phyloP scores from a whole-genome alignment of 2,329 filamentous ascomycete genomes.

The Emergomyces pasteurianus region DNA sequence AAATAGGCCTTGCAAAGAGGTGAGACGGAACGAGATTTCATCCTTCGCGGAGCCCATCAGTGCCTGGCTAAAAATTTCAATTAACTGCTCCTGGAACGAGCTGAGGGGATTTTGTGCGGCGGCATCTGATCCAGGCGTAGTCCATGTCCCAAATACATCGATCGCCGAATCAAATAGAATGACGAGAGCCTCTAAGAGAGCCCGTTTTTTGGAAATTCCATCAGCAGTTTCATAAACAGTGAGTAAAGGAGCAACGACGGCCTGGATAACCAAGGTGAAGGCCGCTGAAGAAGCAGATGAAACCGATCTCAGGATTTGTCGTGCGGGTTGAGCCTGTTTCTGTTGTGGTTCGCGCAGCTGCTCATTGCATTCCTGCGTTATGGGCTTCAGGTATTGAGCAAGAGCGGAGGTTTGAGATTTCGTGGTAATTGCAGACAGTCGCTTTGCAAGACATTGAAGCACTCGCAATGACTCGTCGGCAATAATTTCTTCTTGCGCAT shows the following conservation, averaged over 20 bases:
- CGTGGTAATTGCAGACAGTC: slow-evolving; percentile 37
- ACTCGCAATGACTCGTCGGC: slow-evolving; percentile 47
- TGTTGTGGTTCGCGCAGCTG: slow-evolving; percentile 57
- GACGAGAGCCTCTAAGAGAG: slow-evolving; percentile 49
- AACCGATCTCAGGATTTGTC: slow-evolving; percentile 47
- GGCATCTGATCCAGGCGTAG: slow-evolving; percentile 24
- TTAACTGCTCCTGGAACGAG: slow-evolving; percentile 40
- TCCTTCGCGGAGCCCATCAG: slow-evolving; percentile 42
- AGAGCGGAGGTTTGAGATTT: slow-evolving; percentile 31
- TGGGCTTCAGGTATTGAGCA: slow-evolving; percentile 46
- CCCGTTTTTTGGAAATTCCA: slow-evolving; percentile 50
- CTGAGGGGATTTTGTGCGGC: slow-evolving; percentile 31
- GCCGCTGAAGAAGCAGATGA: slow-evolving; percentile 44
- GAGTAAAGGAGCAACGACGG: slow-evolving; percentile 46
- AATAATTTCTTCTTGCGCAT: slow-evolving; percentile 54
- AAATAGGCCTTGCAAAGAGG: slow-evolving; percentile 37
- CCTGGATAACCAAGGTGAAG: slow-evolving; percentile 44
- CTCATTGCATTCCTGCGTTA: slow-evolving; percentile 56
- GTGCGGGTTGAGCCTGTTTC: slow-evolving; percentile 54
- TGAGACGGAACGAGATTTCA: slow-evolving; percentile 39
- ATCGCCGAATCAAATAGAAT: slow-evolving; percentile 48
- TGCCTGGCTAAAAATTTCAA: slow-evolving; percentile 44
- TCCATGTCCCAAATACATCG: slow-evolving; percentile 46
- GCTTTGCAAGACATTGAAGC: slow-evolving; percentile 43
- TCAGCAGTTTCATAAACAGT: slow-evolving; percentile 49